Percentiles rank a stretch among this genome's conserved stretches.
Conservation (phyloP, 1,284 basidiomycete species). For the Amylostereum chailletii region DNA sequence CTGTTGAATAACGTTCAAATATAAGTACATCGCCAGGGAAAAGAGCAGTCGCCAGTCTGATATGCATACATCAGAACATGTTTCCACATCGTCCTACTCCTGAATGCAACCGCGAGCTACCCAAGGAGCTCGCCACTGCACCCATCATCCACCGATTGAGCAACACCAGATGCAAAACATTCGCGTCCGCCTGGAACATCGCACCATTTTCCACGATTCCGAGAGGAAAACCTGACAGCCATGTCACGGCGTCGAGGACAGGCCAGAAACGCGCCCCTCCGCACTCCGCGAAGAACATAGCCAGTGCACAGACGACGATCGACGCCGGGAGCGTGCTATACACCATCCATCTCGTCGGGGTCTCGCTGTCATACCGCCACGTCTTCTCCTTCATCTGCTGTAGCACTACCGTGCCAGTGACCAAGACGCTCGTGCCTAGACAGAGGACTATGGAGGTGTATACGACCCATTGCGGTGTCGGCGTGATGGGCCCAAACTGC, state of each 20-base stretch:
- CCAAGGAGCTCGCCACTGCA: constrained; percentile 19
- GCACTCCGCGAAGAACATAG: constrained; percentile 9
- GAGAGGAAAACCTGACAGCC: constrained; percentile 16
- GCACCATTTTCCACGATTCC: constrained; percentile 19
- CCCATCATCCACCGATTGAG: constrained; percentile 22
- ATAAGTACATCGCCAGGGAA: no score
- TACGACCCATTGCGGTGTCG: constrained; percentile 17
- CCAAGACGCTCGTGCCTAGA: constrained; percentile 12
- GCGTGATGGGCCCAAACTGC: constrained; percentile 12
- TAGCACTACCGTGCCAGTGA: constrained; percentile 6
- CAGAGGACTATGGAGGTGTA: constrained; percentile 16
- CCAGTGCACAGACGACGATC: constrained; percentile 13
- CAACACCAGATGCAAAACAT: constrained; percentile 17
- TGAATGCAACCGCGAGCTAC: no score
- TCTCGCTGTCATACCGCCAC: constrained; percentile 14
- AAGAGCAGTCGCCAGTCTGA: no score
- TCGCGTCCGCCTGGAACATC: constrained; percentile 16
- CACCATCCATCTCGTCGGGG: constrained; percentile 14
- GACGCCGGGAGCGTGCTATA: constrained; percentile 15
- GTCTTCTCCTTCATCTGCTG: constrained; percentile 16
- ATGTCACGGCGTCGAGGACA: constrained; percentile 18
- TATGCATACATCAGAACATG: no score
- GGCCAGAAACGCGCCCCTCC: constrained; percentile 14
- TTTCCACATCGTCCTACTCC: no score
- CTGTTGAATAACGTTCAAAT: no score